A percentile compares a stretch with the other conserved stretches of the same genome.
These are phyloP conservation scores for Mortierella antarctica DNA, from an alignment of 192 early-diverging fungal species.

Conservation along the genomic window DNA sequence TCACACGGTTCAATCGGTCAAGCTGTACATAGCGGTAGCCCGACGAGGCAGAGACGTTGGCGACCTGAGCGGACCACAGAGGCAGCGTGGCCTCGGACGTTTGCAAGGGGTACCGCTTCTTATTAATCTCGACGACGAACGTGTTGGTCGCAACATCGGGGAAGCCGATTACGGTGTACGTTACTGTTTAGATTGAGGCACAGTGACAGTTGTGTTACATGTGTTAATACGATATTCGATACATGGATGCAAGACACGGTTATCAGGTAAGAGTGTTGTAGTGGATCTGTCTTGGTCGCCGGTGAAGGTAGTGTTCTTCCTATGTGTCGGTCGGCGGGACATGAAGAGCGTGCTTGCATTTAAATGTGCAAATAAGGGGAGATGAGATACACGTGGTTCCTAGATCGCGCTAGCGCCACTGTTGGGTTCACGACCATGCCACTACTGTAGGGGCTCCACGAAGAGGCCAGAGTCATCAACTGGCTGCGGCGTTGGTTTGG, in stretches of 20 bases:
- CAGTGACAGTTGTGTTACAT: background rate
- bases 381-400: background rate
- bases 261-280: background rate
- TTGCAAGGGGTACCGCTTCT: conserved; percentile 10
- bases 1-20: background rate
- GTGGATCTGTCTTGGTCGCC: background rate
- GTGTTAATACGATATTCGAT: background rate
- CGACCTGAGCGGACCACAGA: conserved; percentile 9
- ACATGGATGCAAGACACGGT: no score
- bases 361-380: background rate
- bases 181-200: conserved; percentile 3
- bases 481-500: background rate
- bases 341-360: background rate
- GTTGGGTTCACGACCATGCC: background rate
- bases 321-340: background rate
- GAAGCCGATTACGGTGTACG: conserved; percentile 27
- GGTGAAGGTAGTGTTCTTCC: background rate
- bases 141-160: conserved; percentile 11
- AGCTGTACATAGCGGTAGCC: conserved; percentile 22
- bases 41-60: background rate
- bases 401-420: no score
- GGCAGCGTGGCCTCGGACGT: conserved; percentile 8
- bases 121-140: conserved; percentile 18
- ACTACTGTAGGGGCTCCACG: background rate
- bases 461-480: background rate